Evolutionary conservation across 2,329 filamentous ascomycete genomes (phyloP), one percentile per base, ranked within the genome.

Genomic region (Exophiala lecanii-corni): DNA sequence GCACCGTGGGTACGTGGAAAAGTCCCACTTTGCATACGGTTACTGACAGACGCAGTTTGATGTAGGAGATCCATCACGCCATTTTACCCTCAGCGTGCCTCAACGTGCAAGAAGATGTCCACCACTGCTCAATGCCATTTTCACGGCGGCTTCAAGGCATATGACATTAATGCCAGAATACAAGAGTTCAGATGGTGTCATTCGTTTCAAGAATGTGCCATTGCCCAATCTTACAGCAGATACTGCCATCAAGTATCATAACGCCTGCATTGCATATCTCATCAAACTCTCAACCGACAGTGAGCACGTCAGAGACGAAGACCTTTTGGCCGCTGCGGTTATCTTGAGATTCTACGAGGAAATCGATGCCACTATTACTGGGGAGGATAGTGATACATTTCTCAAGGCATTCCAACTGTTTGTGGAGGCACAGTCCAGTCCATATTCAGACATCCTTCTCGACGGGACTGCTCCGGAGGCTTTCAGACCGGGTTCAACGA

Each of bases 331-430:
- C 0, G 74, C 76, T 0, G 73, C 71, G 0, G 76, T 79, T 21
- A 75, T 80, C 7, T 63, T 80, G 2, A 66, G 77, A 1, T 73
- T 76, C 2, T 66, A 77, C 15, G 76, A 80, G 55, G 76, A 80
- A 50, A 71, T 80, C 46, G 71, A 78, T 39, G 42, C 40, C 7
- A 45, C 47, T 1, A 59, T 69, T 1, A 70, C 68, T 1, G 71
- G 74, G 33, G 67, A 72, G 34, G 66, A 20, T 17, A 49, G 43
- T 30, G 47, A 48, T 19, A 45, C 45, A 9, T 43, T 55, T 10
- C 39, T 49, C n/a, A 47, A 46, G 13, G 46, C 52, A 4, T 56
- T 55, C 26, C 46, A 53, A 25, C 17, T 53, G 9, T 56, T 55
- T 38, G 51, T 52, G 16, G 47, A 41, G 6, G 54, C 54, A 12